Evolutionary conservation across 257 asterid genomes (phyloP).

Genomic region (Mitragyna speciosa): DNA sequence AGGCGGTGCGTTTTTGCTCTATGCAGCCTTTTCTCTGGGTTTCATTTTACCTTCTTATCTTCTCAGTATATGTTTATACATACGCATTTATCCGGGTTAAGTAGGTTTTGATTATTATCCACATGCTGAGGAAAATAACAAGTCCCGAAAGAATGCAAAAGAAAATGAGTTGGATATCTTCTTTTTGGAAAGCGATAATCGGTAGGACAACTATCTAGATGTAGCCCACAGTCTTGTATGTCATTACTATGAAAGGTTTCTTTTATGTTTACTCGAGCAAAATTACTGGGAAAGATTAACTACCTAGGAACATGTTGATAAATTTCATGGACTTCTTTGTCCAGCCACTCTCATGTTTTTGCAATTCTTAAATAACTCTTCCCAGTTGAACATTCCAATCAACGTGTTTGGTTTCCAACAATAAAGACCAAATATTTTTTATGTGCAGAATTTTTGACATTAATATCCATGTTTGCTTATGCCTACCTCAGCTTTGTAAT

Average conservation of each 20-base stretch:
- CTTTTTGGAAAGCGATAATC: background rate
- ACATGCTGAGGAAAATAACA: background rate
- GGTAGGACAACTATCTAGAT: background rate
- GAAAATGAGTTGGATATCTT: slow-evolving; percentile 1
- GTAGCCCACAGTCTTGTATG: background rate
- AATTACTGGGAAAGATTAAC: background rate
- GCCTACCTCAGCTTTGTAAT: background rate
- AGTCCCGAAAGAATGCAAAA: background rate
- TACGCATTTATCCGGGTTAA: too few relatives aligned
- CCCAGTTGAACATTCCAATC: background rate
- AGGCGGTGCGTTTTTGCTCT: slow-evolving; percentile 58
- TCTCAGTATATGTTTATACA: background rate
- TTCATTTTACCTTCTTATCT: background rate
- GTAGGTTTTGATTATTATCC: too few relatives aligned
- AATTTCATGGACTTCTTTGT: background rate
- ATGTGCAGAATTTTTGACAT: background rate
- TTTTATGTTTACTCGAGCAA: background rate
- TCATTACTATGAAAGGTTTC: background rate
- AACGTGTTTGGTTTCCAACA: background rate
- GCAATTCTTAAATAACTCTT: background rate
- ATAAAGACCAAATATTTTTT: background rate
- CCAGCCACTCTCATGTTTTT: background rate
- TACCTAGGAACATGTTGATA: background rate
- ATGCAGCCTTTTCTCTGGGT: background rate
- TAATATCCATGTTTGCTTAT: background rate